Conservation (phyloP, 164 flowering plant genomes). For the Vitis amurensis region DNA sequence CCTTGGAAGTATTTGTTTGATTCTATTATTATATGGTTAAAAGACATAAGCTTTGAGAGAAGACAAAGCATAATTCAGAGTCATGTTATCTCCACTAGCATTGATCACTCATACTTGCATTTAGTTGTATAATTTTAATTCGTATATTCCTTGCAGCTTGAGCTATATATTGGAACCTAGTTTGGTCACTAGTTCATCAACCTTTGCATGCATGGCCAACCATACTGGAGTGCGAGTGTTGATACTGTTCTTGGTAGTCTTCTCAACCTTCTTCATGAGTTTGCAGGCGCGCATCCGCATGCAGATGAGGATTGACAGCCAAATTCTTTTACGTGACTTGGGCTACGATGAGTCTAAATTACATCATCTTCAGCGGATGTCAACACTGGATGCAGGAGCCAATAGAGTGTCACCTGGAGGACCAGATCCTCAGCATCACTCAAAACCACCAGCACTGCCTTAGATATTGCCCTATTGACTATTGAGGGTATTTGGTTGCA, state of each 20-base stretch:
- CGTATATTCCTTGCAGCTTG: too few relatives aligned
- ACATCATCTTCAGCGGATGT: not conserved
- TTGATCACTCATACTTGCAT: too few relatives aligned
- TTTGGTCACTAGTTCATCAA: not conserved
- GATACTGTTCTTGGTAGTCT: slow-evolving; percentile 6
- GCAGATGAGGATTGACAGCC: not conserved
- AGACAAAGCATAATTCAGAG: too few relatives aligned
- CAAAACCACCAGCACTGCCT: slow-evolving; percentile 2
- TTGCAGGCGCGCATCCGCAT: not conserved
- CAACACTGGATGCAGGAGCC: not conserved
- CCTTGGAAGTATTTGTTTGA: too few relatives aligned
- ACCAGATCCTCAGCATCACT: slow-evolving; percentile 32
- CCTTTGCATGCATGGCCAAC: slow-evolving; percentile 10
- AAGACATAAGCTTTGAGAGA: too few relatives aligned
- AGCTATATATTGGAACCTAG: not conserved
- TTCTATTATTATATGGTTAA: too few relatives aligned
- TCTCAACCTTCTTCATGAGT: not conserved
- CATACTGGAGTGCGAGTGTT: not conserved
- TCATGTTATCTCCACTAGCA: too few relatives aligned
- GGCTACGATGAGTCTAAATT: slow-evolving; percentile 12
- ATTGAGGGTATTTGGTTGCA: not conserved
- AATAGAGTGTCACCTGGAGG: slow-evolving; percentile 28
- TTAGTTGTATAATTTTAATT: too few relatives aligned
- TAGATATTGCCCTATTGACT: slow-evolving; percentile 2
- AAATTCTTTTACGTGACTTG: slow-evolving; percentile 9